Evolutionary conservation across 352 stramenopile species (phyloP), one percentile per base, ranked within the genome.

Genomic region (Pythium myriotylum): DNA sequence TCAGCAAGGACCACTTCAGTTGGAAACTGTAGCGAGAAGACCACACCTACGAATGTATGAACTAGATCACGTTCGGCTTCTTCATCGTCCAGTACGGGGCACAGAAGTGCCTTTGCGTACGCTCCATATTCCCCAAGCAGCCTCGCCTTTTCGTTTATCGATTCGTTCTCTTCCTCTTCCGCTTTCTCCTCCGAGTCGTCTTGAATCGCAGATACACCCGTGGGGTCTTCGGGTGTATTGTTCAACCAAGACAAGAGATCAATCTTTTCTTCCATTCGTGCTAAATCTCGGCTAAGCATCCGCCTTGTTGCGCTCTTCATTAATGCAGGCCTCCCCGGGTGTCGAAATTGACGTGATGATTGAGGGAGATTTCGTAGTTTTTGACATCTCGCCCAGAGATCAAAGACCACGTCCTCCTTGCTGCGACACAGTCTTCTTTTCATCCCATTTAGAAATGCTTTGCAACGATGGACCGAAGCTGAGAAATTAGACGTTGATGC

Each of bases 401-500:
- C 55, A 16, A 71, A n/a, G 20, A 73, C 12, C 13, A 59, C 54
- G n/a, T 76, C 62, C 23, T 67, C 46, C 33, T 67, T 63, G 9
- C 40, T 59, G 16, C 62, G 65, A 35, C 56, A 69, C 4, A 78
- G 53, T 35, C 69, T 67, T 10, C 72, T 67, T 14, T 81, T 84
- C 52, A 89, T 80, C 12, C 79, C 82, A n/a, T 88, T 81, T 0
- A 91, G 56, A 53, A 82, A 85, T 1, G 76, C 79, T 17, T 76
- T 67, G 41, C 77, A 88, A 6, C 78, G 66, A 23, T 67, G 53
- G 4, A 89, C 70, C 1, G 59, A 51, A 17, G 77, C 57, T 16
- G 72, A 67, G 43, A 89, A 89, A 0, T 17, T 43, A 0, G 82
- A 91, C 3, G 62, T 64, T 1, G 72, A 67, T 13, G 72, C 54